Evolutionary conservation across 768 basidiomycete species (phyloP).

Genomic region (Suillus subalutaceus): DNA sequence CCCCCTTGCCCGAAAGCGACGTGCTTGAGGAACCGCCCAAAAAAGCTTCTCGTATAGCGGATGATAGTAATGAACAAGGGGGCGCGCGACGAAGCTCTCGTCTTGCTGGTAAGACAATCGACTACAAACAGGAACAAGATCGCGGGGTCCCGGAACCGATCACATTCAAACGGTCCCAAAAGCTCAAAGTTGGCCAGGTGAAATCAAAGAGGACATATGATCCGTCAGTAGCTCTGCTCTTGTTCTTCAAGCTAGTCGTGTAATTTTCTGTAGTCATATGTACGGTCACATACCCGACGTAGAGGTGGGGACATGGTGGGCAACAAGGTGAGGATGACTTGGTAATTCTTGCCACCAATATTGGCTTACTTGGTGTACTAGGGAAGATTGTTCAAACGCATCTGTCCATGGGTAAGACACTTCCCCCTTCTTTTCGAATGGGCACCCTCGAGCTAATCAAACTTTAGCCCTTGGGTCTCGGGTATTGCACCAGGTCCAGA

Average conservation of each 20-base stretch:
- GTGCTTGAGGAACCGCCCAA: slow-evolving; percentile 19
- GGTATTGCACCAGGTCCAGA: slow-evolving; percentile 66
- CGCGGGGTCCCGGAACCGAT: slow-evolving; percentile 39
- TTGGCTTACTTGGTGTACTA: slow-evolving; percentile 20
- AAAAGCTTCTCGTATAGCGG: slow-evolving; percentile 38
- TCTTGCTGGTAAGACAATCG: slow-evolving; percentile 57
- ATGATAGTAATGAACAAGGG: slow-evolving; percentile 18
- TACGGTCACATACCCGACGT: slow-evolving; percentile 84
- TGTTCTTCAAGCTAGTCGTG: slow-evolving; percentile 22
- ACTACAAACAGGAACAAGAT: slow-evolving; percentile 53
- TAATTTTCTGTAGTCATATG: slow-evolving; percentile 53
- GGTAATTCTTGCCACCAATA: neutral
- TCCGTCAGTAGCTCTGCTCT: slow-evolving; percentile 25
- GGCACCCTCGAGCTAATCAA: slow-evolving; percentile 10
- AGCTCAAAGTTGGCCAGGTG: slow-evolving; percentile 38
- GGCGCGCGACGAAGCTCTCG: slow-evolving; percentile 68
- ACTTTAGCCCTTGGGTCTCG: slow-evolving; percentile 73
- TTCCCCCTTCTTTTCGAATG: neutral
- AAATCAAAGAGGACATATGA: slow-evolving; percentile 34
- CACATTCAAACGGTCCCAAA: slow-evolving; percentile 40
- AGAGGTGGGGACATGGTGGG: slow-evolving; percentile 84
- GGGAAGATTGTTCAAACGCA: slow-evolving; percentile 69
- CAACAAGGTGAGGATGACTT: slow-evolving; percentile 49
- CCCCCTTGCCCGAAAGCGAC: slow-evolving; percentile 26
- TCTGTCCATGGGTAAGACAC: slow-evolving; percentile 82